phyloP scores from a whole-genome alignment of 75 land plant genomes.

The Cryptomeria japonica region DNA sequence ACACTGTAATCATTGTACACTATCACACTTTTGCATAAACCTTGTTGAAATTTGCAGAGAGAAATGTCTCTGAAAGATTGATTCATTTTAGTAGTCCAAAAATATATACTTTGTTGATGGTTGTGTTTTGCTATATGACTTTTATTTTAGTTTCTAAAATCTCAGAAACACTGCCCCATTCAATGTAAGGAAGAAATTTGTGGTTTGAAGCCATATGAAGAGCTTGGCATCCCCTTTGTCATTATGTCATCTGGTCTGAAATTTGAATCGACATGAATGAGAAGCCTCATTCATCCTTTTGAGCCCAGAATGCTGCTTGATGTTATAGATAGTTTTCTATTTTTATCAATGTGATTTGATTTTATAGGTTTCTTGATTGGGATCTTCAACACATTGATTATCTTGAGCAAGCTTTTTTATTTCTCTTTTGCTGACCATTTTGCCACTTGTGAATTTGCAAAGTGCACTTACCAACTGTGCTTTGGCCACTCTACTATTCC shows the following conservation, averaged over 20 bases:
- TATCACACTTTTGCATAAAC: neutral
- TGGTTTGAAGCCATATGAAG: neutral
- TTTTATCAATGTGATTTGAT: neutral
- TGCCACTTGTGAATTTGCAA: neutral
- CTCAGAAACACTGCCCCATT: neutral
- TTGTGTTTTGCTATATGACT: neutral
- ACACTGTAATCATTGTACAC: neutral
- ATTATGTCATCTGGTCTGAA: neutral
- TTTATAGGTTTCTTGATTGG: neutral
- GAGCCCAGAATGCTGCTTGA: neutral
- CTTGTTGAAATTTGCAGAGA: neutral
- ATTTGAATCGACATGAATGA: neutral
- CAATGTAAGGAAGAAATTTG: neutral
- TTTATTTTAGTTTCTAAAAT: neutral
- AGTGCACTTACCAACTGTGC: neutral
- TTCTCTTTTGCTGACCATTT: neutral
- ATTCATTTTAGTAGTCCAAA: neutral
- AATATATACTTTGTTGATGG: neutral
- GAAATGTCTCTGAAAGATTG: neutral
- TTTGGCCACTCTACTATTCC: neutral
- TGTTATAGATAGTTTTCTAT: neutral
- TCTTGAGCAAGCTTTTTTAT: neutral
- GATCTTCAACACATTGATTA: neutral
- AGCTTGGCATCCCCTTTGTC: neutral
- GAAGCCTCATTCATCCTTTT: neutral